Evolutionary conservation across 1,139 yeast species (phyloP).

Genomic region (Schwanniomyces etchellsii): DNA sequence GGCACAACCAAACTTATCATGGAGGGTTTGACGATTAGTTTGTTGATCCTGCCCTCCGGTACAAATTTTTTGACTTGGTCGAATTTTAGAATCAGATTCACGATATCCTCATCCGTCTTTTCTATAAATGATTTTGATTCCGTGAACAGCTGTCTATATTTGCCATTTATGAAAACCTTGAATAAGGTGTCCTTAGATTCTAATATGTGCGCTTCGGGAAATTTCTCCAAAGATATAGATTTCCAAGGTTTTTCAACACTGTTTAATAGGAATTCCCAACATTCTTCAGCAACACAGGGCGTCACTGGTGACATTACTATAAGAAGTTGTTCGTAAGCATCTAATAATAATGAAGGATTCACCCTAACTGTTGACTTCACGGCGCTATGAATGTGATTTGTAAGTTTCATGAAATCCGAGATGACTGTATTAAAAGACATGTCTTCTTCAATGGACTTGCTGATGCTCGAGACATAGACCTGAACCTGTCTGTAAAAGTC

Average conservation of each 20-base stretch:
- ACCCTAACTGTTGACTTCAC: slow-evolving; percentile 21
- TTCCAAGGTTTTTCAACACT: slow-evolving; percentile 30
- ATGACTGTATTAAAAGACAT: slow-evolving; percentile 77
- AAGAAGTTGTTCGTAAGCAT: slow-evolving; percentile 49
- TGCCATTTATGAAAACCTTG: slow-evolving; percentile 67
- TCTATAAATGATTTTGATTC: slow-evolving; percentile 28
- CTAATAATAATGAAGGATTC: slow-evolving; percentile 23
- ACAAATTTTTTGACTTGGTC: slow-evolving; percentile 8
- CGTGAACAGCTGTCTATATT: slow-evolving; percentile 45
- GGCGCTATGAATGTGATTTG: slow-evolving; percentile 47
- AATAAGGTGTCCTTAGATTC: slow-evolving; percentile 33
- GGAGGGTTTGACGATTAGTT: slow-evolving; percentile 17
- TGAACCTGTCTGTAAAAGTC: slow-evolving; percentile 55
- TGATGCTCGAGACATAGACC: slow-evolving; percentile 41
- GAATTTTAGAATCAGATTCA: slow-evolving; percentile 10
- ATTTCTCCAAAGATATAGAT: slow-evolving; percentile 48
- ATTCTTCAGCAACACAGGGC: slow-evolving; percentile 80
- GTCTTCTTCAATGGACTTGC: slow-evolving; percentile 53
- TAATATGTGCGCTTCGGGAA: slow-evolving; percentile 43
- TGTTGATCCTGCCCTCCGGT: slow-evolving; percentile 8
- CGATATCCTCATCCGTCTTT: slow-evolving; percentile 17
- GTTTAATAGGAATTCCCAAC: slow-evolving; percentile 53
- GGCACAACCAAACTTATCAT: slow-evolving; percentile 15
- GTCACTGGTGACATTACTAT: slow-evolving; percentile 65
- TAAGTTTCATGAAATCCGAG: slow-evolving; percentile 84